Percentiles rank a stretch among this genome's conserved stretches.
Conservation (phyloP, 2,329 filamentous ascomycete species). For the Sporothrix euskadiensis region DNA sequence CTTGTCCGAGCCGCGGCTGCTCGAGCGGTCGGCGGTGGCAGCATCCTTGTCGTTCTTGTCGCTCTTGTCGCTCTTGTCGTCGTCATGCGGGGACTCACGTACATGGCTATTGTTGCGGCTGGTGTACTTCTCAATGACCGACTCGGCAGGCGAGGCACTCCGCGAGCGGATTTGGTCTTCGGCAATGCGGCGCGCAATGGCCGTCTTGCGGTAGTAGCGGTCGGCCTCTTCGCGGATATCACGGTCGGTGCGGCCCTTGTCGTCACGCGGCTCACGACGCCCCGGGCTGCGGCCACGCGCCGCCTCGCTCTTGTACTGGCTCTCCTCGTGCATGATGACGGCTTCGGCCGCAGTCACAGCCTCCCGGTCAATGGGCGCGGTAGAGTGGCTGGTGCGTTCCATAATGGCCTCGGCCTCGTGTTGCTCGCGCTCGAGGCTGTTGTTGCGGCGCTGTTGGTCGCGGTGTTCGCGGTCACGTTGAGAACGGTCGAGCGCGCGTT, state of each 20-base stretch:
- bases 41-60: neutral
- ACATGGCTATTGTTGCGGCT: conserved; percentile 30
- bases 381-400: conserved; percentile 50
- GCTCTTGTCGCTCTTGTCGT: neutral
- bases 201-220: conserved; percentile 57
- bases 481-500: neutral
- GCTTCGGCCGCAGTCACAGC: conserved; percentile 51
- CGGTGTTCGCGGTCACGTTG: neutral
- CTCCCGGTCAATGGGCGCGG: conserved; percentile 49
- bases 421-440: conserved; percentile 51
- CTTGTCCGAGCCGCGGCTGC: neutral
- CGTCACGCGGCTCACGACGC: conserved; percentile 28
- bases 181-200: conserved; percentile 55
- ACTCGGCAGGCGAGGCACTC: conserved; percentile 53
- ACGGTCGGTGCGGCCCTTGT: conserved; percentile 31
- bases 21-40: neutral
- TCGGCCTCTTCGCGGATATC: conserved; percentile 56
- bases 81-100: neutral
- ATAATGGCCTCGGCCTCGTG: conserved; percentile 51
- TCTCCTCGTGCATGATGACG: conserved; percentile 44
- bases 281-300: conserved; percentile 29
- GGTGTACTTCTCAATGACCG: conserved; percentile 58
- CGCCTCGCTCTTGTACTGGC: conserved; percentile 37
- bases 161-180: conserved; percentile 57
- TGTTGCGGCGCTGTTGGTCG: conserved; percentile 33